Conservation (phyloP, 768 basidiomycete species). For the Suillus cothurnatus region DNA sequence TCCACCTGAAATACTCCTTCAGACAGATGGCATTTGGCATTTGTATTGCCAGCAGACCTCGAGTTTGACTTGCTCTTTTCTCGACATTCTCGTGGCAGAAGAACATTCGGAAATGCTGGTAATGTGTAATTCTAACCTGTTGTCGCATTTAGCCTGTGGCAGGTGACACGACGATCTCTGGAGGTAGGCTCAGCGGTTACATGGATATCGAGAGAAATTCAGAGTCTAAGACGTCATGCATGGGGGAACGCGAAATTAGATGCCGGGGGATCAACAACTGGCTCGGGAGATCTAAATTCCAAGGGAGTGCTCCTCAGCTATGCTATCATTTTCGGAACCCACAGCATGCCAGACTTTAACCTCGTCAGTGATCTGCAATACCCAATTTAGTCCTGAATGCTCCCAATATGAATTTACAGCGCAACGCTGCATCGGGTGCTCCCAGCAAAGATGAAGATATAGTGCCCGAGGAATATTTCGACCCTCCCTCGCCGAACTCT, state of each 20-base stretch:
- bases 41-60: background rate
- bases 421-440: too few species aligned
- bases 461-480: too few species aligned
- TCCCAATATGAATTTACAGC: too few species aligned
- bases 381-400: too few species aligned
- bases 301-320: background rate
- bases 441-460: too few species aligned
- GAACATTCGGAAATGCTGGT: background rate
- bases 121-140: background rate
- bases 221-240: background rate
- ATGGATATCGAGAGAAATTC: background rate
- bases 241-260: background rate
- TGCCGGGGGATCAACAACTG: background rate
- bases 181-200: background rate
- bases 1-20: background rate
- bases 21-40: background rate
- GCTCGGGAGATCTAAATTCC: background rate
- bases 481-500: too few species aligned
- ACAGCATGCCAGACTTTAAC: background rate
- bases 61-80: background rate
- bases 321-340: background rate
- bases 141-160: background rate
- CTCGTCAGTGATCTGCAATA: background rate
- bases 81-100: too few species aligned
- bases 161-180: background rate